Base-by-base conservation (phyloP, 176 grass and related monocot species). In the Sorghum bicolor region DNA sequence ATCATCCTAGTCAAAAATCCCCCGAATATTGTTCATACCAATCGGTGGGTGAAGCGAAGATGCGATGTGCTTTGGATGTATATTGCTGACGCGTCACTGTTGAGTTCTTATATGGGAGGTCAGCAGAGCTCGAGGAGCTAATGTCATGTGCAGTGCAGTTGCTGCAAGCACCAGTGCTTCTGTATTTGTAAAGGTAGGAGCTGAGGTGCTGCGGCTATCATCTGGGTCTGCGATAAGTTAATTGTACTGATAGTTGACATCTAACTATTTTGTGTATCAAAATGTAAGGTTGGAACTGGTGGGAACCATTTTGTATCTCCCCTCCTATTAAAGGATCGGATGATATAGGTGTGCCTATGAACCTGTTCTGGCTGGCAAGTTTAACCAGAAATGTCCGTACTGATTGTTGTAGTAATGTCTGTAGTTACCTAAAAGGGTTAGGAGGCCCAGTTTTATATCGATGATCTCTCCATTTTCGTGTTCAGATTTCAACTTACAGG, bases 21-120 rank as follows among this genome's bases (percentile, higher is more conserved):
- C 41, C 61, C 84, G n/a, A n/a, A 87, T 92, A n/a, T 76, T 92
- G 93, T 95, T 87, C 78, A 92, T 87, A 90, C 86, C 84, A 74
- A 36, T 63, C 40, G 15, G 45, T 88, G 67, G 85, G 79, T 36
- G 75, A 74, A 86, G 79, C 17, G 63, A 74, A 83, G 41, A 57
- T 83, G 19, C 75, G 22, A 45, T 37, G 25, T 52, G 22, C 31
- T 75, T 60, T 57, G 67, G 67, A 70, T 62, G 0, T 68, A 47
- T 80, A 26, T 67, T 70, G 11, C 7, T 14, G 55, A 62, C 30
- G 79, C 0, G n/a, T 8, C 3, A 3, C 62, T 26, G 26, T n/a
- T 50, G 47, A 48, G 34, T 55, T 57, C 39, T 9, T 63, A 11
- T 63, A n/a, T 13, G 25, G 9, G 11, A 61, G 62, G 74, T 25